Evolutionary conservation across 2,329 filamentous ascomycete genomes (phyloP), one percentile per base, ranked within the genome.

Genomic region (Sporothrix euskadiensis): DNA sequence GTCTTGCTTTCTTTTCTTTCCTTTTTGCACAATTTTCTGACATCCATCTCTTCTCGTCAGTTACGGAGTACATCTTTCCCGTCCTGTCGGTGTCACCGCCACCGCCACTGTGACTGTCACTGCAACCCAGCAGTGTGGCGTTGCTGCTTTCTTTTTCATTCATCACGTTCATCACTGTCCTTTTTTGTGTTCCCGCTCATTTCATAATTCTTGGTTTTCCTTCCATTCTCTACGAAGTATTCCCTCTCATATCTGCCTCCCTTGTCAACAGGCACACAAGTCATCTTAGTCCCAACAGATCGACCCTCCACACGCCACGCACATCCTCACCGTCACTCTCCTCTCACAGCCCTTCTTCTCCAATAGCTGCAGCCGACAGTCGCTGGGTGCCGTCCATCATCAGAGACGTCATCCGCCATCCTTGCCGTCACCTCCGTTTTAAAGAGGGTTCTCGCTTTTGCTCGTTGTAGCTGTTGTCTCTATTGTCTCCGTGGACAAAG

Each of bases 1-100:
- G 22, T 68, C 44, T 68, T 68, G 22, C 39, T 68, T 68, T 52
- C 4, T 47, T 66, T 66, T 66, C 47, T 10, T 47, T 47, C 26
- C 9, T 26, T 8, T 19, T 65, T 65, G 4, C 16, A 19, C 16
- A 19, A 49, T 49, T 49, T 52, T 16, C 26, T 52, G 47, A 4
- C 47, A 3, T n/a, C 14, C 47, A 19, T n/a, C 14, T 52, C 47
- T 16, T 35, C 35, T 35, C 35, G 1, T 35, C 35, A 35, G 41
- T 44, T 44, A 10, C 26, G 26, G 26, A 26, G 26, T 47, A 7
- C 49, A 54, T 54, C 49, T 57, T 32, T 57, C 26, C 54, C 54
- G 26, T 57, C 41, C 54, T 57, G 54, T 32, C 35, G 59, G 30
- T 35, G 32, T 63, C 59, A 63, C 59, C 35, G 35, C 19, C 59